Evolutionary conservation across 345 rosid species (phyloP), one percentile per base, ranked within the genome.

Genomic region (Aethionema arabicum): DNA sequence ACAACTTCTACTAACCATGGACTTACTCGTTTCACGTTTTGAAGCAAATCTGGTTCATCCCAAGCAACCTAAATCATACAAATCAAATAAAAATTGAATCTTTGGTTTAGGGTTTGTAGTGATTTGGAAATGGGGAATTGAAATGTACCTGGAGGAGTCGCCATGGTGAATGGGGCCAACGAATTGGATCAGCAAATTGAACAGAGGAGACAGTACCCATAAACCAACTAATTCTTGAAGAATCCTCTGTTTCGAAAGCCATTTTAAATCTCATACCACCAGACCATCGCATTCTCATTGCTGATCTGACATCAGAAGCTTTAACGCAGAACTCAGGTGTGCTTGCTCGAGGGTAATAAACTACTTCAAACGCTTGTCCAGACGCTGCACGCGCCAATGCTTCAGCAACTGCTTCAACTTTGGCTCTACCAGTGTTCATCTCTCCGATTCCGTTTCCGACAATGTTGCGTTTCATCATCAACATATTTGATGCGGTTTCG

Each of bases 41-140:
- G 99, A 9, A 89, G 79, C 81, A 90, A 76, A 74, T 93, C 99
- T 1, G 97, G 97, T 65, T 93, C 99, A 14, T 93, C 99, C 99
- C 99, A 93, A 10, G 84, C 85, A 54, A 93, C 96, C 99, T 90
- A 79, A 57, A 53, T n/a, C n/a, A 32, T 33, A 61, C 5, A 52
- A 58, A 41, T 48, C 32, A 2, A 2, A 4, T 41, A 9, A 36
- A 61, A 32, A n/a, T 59, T 50, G 27, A 21, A 1, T 21, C 27
- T 21, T 21, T 21, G 27, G 27, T 21, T 21, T n/a, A n/a, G 27
- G 2, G 27, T 21, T 21, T 21, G 27, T 7, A 42, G 15, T 44
- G 59, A 13, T 66, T 48, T 11, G 4, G 7, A 29, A 58, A 11
- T n/a, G 43, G 52, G 7, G 8, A 1, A 8, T n/a, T 41, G 9